Evolutionary conservation across 208 protist species (phyloP).

Genomic region (Histomonas meleagridis): DNA sequence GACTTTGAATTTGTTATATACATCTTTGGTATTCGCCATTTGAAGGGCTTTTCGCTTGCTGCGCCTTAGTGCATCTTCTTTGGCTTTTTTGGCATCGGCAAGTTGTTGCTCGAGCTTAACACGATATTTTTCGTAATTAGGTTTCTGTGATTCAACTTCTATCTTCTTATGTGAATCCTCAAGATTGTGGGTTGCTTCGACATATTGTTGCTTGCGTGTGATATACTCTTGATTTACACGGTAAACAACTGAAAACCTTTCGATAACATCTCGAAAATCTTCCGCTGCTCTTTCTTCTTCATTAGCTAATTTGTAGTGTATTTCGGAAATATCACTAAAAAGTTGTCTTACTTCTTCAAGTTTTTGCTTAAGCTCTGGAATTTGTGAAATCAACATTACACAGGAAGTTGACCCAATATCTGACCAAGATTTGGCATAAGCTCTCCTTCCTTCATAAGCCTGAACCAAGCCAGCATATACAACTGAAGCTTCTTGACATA

Average conservation of each 20-base stretch:
- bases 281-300: not conserved
- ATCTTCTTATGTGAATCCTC: not conserved
- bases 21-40: not conserved
- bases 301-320: not conserved
- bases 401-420: not conserved
- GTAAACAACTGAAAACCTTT: constrained; percentile 23
- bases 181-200: not conserved
- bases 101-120: not conserved
- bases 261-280: constrained; percentile 31
- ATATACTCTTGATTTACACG: not conserved
- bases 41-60: not conserved
- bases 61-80: not conserved
- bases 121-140: not conserved
- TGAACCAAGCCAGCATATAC: not conserved
- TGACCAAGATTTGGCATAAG: not conserved
- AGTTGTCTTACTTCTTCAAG: not conserved
- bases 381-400: not conserved
- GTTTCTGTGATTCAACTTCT: not conserved
- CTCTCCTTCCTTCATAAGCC: not conserved
- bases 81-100: not conserved
- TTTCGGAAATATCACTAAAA: not conserved
- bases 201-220: not conserved
- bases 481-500: no score
- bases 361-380: not conserved
- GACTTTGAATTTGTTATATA: constrained; percentile 18